Percentiles rank a stretch among this genome's conserved stretches.
phyloP scores from a whole-genome alignment of 352 stramenopile species.

The Phytopythium oedochilum region DNA sequence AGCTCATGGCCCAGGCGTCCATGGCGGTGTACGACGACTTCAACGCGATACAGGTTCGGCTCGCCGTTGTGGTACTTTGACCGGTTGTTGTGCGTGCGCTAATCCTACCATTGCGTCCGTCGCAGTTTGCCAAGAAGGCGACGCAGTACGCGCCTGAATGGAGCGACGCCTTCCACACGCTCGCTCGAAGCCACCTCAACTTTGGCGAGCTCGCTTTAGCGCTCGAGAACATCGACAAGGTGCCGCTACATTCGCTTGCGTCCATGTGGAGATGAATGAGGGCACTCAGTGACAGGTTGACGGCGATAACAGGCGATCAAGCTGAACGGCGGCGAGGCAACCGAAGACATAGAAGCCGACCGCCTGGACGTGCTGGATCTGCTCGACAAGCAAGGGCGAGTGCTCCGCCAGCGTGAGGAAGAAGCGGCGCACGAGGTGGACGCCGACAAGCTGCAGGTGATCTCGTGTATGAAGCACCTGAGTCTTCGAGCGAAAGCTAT shows the following conservation, averaged over 20 bases:
- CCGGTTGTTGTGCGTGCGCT: no score
- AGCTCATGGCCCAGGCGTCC: conserved; percentile 64
- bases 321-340: conserved; percentile 25
- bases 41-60: conserved; percentile 44
- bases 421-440: conserved; percentile 31
- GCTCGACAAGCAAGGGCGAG: conserved; percentile 25
- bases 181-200: conserved; percentile 70
- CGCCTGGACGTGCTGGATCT: conserved; percentile 39
- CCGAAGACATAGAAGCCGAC: conserved; percentile 43
- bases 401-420: conserved; percentile 36
- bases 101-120: no score
- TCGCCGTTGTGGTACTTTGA: no score
- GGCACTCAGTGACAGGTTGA: not conserved
- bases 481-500: conserved; percentile 42
- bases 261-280: no score
- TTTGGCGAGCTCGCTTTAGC: conserved; percentile 77
- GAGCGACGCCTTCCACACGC: conserved; percentile 65
- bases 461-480: conserved; percentile 70
- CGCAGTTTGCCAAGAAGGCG: conserved; percentile 51
- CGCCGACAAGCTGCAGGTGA: conserved; percentile 48
- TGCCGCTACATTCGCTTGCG: conserved; percentile 6
- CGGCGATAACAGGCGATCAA: conserved; percentile 31
- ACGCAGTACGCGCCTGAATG: conserved; percentile 48
- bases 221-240: conserved; percentile 37
- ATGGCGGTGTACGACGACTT: conserved; percentile 77